These are phyloP conservation scores for Dothideomycetes sp. DNA, from an alignment of 2,329 filamentous ascomycete genomes.

Conservation along the genomic window DNA sequence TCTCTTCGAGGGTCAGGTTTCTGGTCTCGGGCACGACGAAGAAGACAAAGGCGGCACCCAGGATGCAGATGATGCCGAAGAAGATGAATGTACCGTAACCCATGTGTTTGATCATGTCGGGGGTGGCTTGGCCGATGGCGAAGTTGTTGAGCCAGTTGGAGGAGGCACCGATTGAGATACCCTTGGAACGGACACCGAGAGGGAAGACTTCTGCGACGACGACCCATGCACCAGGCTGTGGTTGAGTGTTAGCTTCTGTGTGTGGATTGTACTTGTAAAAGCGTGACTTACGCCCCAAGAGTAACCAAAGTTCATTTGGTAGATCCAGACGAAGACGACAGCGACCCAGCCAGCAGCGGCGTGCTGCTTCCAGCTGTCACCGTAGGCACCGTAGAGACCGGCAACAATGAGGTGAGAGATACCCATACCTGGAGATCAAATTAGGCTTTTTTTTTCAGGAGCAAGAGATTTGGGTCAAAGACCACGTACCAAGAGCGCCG, in stretches of 20 bases:
- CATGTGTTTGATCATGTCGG: conserved; percentile 55
- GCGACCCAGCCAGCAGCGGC: conserved; percentile 58
- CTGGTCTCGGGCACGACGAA: conserved; percentile 48
- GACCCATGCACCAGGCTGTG: conserved; percentile 38
- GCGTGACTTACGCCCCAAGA: conserved; percentile 48
- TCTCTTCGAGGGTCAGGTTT: conserved; percentile 44
- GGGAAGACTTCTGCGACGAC: conserved; percentile 69
- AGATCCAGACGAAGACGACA: conserved; percentile 62
- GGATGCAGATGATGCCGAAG: conserved; percentile 55
- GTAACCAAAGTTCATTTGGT: conserved; percentile 65
- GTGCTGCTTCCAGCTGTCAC: conserved; percentile 47
- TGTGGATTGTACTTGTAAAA: no score
- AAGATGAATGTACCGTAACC: conserved; percentile 64
- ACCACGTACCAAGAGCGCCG: conserved; percentile 60
- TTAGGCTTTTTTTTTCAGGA: no score
- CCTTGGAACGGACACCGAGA: conserved; percentile 59
- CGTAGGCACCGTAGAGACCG: conserved; percentile 54
- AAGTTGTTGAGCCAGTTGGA: conserved; percentile 31
- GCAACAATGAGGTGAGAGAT: conserved; percentile 62
- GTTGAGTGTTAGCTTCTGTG: not conserved
- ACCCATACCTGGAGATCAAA: no score
- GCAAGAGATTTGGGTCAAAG: no score
- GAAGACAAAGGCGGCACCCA: conserved; percentile 49
- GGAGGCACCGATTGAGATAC: conserved; percentile 56
- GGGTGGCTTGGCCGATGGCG: conserved; percentile 36